These are phyloP conservation scores for Zasmidium citrigriseum DNA, from an alignment of 2,329 filamentous ascomycete genomes.

Conservation along the genomic window DNA sequence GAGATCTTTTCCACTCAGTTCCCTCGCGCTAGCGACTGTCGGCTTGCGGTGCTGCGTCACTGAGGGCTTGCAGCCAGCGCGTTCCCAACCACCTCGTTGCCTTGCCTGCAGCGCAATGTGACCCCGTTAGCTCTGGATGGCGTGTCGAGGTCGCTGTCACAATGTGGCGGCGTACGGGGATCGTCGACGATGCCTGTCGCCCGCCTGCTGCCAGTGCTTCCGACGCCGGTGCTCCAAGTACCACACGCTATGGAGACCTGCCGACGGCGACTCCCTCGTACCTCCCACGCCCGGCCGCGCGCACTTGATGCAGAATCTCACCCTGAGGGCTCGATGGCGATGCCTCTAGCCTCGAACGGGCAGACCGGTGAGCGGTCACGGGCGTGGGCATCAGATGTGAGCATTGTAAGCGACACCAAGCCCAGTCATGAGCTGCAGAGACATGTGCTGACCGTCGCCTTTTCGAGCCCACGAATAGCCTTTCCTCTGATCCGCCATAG, in stretches of 20 bases:
- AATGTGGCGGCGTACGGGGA: conserved; percentile 18
- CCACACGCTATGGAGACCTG: conserved; percentile 21
- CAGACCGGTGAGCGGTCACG: conserved; percentile 9
- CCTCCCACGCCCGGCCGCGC: conserved; percentile 1
- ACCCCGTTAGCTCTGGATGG: conserved; percentile 20
- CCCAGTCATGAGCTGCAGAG: conserved; percentile 1
- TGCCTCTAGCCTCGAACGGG: conserved; percentile 8
- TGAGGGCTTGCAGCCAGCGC: conserved; percentile 13
- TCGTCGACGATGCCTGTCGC: conserved; percentile 18
- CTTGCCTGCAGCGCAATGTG: conserved; percentile 16
- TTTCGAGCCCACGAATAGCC: conserved; percentile 28
- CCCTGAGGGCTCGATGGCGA: conserved; percentile 2
- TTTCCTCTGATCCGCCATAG: conserved; percentile 31
- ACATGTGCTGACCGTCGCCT: conserved; percentile 9
- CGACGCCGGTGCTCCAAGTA: conserved; percentile 15
- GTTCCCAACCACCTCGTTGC: conserved; percentile 21
- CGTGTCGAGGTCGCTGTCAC: conserved; percentile 16
- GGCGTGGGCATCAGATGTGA: conserved; percentile 1
- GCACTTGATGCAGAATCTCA: background rate
- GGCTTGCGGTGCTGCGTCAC: conserved; percentile 20
- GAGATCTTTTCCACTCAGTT: conserved; percentile 9
- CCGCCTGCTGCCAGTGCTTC: conserved; percentile 14
- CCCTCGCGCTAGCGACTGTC: conserved; percentile 14
- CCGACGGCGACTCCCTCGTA: conserved; percentile 13
- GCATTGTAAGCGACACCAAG: conserved; percentile 4